Evolutionary conservation across 1,284 basidiomycete species (phyloP).

Genomic region (Marasmius fiardii): DNA sequence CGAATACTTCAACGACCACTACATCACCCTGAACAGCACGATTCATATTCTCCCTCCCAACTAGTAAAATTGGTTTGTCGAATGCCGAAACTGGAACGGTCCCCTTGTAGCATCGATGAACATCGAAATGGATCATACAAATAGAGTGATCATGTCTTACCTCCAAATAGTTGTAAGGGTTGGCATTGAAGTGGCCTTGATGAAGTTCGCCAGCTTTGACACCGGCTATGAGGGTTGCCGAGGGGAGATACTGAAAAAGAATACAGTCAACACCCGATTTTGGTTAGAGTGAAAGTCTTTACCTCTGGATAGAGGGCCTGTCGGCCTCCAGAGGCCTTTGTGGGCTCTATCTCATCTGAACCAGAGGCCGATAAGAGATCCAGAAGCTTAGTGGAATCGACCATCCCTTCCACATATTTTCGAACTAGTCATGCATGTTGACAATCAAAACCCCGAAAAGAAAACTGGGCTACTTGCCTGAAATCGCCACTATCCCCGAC

Average conservation of each 20-base stretch:
- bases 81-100: conserved; percentile 76
- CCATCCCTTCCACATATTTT: conserved; percentile 77
- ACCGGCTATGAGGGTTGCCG: conserved; percentile 74
- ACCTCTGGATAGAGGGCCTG: conserved; percentile 80
- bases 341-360: conserved; percentile 58
- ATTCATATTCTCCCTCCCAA: conserved; percentile 94
- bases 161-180: conserved; percentile 95
- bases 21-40: conserved; percentile 92
- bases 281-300: conserved; percentile 17
- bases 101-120: conserved; percentile 45
- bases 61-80: conserved; percentile 78
- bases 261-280: conserved; percentile 6
- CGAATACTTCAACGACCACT: conserved; percentile 88
- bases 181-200: conserved; percentile 95
- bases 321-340: conserved; percentile 46
- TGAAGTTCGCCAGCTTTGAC: conserved; percentile 83
- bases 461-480: conserved; percentile 40
- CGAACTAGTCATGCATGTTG: conserved; percentile 44
- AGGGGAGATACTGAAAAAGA: conserved; percentile 75
- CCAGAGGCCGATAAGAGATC: conserved; percentile 78
- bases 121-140: not conserved
- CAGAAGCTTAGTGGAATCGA: conserved; percentile 60
- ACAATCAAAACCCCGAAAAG: conserved; percentile 3
- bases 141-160: conserved; percentile 32
- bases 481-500: conserved; percentile 64